Evolutionary conservation across 2,329 filamentous ascomycete genomes (phyloP), one percentile per base, ranked within the genome.

Genomic region (Diaporthe australafricana): DNA sequence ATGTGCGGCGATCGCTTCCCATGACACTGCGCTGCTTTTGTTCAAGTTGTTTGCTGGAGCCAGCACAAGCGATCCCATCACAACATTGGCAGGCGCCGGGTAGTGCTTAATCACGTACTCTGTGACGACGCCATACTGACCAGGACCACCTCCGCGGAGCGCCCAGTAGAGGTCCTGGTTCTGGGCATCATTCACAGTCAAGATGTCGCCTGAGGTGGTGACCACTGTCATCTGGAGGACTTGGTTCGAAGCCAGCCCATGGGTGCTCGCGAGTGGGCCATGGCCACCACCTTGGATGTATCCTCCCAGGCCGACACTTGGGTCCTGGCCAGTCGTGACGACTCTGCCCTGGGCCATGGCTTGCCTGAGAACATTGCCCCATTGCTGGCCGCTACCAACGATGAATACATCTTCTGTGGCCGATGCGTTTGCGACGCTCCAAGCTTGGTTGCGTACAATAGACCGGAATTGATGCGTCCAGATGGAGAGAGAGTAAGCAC

Each of bases 291-390:
- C 77, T n/a, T 77, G 74, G 17, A 78, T 76, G 27, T 74, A 77
- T 7, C 79, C 79, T 5, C 79, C 80, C 0, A 75, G 9, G 5
- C 85, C 85, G 9, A 86, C 84, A 3, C 81, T 83, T 6, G 81
- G 78, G 72, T 82, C 84, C 38, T 83, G 79, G 6, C 84, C 84
- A 12, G 81, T 81, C 4, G 86, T 80, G 20, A 84, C 78, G 20
- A 78, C 72, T 8, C 84, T 70, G 67, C 82, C 79, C 55, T 77
- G 68, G 0, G 72, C 60, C 56, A 82, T 69, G 4, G 82, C 83
- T 7, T 77, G 75, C n/a, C 76, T 70, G 67, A 81, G 81, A 1
- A 52, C 62, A n/a, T 35, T 48, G 20, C 62, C 62, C 62, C 62
- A 66, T 7, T 48, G 42, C 45, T 66, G 62, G 3, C 62, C 62